phyloP scores from a whole-genome alignment of 495 filamentous ascomycete genomes.

The Chaetomidium leptoderma region DNA sequence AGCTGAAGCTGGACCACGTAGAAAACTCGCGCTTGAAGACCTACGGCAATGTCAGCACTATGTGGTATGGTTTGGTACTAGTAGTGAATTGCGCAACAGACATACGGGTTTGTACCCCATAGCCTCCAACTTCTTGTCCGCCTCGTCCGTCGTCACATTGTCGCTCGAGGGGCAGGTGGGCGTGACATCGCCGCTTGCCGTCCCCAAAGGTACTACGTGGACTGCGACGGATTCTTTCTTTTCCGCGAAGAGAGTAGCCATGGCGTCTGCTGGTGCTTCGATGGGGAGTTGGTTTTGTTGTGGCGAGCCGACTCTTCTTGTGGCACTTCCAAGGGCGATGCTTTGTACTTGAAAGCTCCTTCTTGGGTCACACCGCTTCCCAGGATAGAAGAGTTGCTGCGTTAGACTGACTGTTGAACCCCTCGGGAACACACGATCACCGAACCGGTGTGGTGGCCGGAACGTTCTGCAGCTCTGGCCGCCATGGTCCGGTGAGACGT shows the following conservation, averaged over 20 bases:
- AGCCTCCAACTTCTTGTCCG: slow-evolving; percentile 32
- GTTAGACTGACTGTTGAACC: neutral
- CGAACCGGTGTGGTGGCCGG: neutral
- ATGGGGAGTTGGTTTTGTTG: too few relatives aligned
- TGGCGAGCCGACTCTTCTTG: neutral
- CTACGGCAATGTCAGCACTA: slow-evolving; percentile 16
- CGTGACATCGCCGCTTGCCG: neutral
- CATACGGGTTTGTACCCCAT: slow-evolving; percentile 34
- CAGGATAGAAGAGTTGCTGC: too few relatives aligned
- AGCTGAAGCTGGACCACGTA: slow-evolving; percentile 58
- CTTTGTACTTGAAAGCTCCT: neutral
- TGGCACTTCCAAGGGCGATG: neutral
- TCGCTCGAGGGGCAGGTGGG: slow-evolving; percentile 10
- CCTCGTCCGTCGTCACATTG: slow-evolving; percentile 23
- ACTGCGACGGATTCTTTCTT: neutral
- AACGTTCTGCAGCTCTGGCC: neutral
- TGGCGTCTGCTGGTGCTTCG: too few relatives aligned
- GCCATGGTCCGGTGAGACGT: neutral
- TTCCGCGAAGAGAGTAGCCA: too few relatives aligned
- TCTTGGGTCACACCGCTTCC: neutral
- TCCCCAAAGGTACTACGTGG: neutral
- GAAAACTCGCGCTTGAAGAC: slow-evolving; percentile 64
- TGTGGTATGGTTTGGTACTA: too few relatives aligned
- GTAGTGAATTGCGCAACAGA: neutral
- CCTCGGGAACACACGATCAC: neutral